Percentiles rank a stretch among this genome's conserved stretches.
phyloP scores from a whole-genome alignment of 495 filamentous ascomycete genomes.

The Friedmanniomyces simplex region DNA sequence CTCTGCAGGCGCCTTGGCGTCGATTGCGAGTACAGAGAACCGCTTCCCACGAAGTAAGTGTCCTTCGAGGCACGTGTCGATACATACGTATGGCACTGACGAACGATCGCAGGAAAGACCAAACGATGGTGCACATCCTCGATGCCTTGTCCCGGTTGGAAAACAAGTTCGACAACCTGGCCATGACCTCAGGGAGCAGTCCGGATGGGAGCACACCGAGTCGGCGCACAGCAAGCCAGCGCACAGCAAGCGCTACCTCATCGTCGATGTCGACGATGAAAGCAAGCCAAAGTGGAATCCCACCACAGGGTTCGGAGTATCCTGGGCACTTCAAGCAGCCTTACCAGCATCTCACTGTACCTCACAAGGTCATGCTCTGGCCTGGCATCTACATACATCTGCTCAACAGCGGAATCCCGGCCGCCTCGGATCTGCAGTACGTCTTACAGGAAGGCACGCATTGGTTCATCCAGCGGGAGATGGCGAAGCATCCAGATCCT shows the following conservation, averaged over 20 bases:
- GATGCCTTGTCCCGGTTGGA: conserved; percentile 45
- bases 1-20: conserved; percentile 35
- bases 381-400: conserved; percentile 41
- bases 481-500: conserved; percentile 28
- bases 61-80: background rate
- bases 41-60: conserved; percentile 53
- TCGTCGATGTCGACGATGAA: background rate
- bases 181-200: conserved; percentile 5
- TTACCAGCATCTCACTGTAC: conserved; percentile 43
- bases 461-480: conserved; percentile 35
- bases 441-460: conserved; percentile 36
- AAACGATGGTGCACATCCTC: conserved; percentile 49
- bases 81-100: background rate
- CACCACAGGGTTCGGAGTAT: background rate
- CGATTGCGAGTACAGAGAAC: conserved; percentile 50
- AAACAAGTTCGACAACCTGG: conserved; percentile 39
- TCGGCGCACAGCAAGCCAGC: too few relatives aligned
- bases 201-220: background rate
- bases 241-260: background rate
- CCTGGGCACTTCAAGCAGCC: conserved; percentile 16
- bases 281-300: background rate
- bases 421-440: conserved; percentile 20
- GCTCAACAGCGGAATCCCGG: conserved; percentile 31
- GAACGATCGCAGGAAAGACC: conserved; percentile 42
- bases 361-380: conserved; percentile 50